Base-by-base conservation (phyloP, 805 yeast genomes). In the Komagataella populi region DNA sequence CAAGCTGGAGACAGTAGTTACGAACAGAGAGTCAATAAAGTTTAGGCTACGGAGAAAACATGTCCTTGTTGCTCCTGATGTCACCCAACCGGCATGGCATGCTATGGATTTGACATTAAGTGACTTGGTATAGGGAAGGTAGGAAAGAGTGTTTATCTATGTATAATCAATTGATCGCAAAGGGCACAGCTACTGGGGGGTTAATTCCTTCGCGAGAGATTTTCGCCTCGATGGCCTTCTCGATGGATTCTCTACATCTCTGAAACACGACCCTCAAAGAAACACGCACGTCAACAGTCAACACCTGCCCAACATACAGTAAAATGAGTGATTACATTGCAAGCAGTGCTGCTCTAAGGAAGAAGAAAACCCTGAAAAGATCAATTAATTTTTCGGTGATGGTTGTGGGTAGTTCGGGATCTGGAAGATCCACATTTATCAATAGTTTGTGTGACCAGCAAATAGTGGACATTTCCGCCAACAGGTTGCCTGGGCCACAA, bases 361-460 rank as follows among this genome's bases (percentile, higher is more conserved):
- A 86, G 70, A 80, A 86, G 64, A 87, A 87, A 70, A 84, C 82
- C 49, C 70, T 86, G 66, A 87, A 87, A 67, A 84, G 87, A 67
- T 85, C 89, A 39, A 80, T 87, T 70, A 87, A 86, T 61, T 87
- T 89, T 72, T 84, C 95, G 20, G 64, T 86, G 53, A 83, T 89
- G 91, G 82, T 87, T 44, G 83, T 87, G 52, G 97, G 96, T 46
- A 84, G 86, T 62, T 79, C 83, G 48, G 97, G 97, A 2, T 71
- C 81, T 48, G 96, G 96, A 16, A 78, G 96, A 64, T 84, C 96
- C n/a, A 89, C 96, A 4, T 84, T 89, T 60, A 87, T 90, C 64
- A 89, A 90, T 70, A 84, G 95, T 44, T 72, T 89, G 51, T 89
- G 96, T 69, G 96, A 86, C 54, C 93, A 89, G 56, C 81, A 84